phyloP scores from a whole-genome alignment of 169 alveolate genomes.

The Cryptosporidium ubiquitum region DNA sequence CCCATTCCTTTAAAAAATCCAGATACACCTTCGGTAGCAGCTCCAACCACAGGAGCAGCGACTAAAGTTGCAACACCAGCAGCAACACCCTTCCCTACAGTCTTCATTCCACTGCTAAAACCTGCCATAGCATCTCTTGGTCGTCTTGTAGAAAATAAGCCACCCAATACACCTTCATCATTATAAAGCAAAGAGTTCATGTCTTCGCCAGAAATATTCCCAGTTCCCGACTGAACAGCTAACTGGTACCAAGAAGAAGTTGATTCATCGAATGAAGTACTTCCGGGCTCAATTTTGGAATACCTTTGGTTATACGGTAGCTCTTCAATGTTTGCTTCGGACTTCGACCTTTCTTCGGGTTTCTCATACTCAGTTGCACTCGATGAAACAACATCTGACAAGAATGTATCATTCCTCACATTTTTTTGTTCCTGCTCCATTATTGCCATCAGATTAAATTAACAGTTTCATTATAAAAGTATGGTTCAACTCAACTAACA shows the following conservation, averaged over 20 bases:
- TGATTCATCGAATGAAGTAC: conserved; percentile 62
- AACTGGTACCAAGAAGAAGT: conserved; percentile 62
- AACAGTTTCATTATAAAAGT: background rate
- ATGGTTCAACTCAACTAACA: background rate
- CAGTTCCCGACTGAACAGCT: conserved; percentile 24
- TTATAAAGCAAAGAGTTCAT: conserved; percentile 30
- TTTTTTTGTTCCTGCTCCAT: conserved; percentile 12
- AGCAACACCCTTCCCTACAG: conserved; percentile 89
- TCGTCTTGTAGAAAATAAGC: conserved; percentile 82
- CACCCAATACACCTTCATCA: conserved; percentile 77
- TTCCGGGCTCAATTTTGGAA: conserved; percentile 58
- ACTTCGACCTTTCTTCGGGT: conserved; percentile 46
- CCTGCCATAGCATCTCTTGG: conserved; percentile 89
- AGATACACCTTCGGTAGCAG: conserved; percentile 86
- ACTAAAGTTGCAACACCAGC: conserved; percentile 89
- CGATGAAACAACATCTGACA: conserved; percentile 26
- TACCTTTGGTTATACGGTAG: conserved; percentile 54
- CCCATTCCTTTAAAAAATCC: conserved; percentile 91
- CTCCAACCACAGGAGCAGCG: conserved; percentile 89
- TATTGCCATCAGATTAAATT: background rate
- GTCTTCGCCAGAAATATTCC: conserved; percentile 33
- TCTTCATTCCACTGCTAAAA: conserved; percentile 86
- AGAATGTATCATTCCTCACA: conserved; percentile 24
- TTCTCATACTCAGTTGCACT: conserved; percentile 3
- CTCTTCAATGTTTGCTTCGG: conserved; percentile 46